phyloP scores from a whole-genome alignment of 495 filamentous ascomycete species.

The Penicillium bovifimosum region DNA sequence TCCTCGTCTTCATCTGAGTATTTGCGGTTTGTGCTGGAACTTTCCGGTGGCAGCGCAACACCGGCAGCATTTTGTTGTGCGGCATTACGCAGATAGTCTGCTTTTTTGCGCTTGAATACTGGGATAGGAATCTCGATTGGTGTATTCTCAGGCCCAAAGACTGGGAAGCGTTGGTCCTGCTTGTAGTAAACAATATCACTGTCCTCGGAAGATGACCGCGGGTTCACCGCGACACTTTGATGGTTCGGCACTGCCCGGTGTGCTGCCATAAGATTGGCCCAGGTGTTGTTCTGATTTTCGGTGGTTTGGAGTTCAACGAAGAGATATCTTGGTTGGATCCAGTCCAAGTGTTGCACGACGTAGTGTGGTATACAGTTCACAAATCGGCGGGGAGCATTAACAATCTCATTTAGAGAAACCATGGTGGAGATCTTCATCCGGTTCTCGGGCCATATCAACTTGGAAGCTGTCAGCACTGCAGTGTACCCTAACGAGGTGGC shows the following conservation, averaged over 20 bases:
- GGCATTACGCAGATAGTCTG: not conserved
- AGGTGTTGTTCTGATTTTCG: not conserved
- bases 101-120: slow-evolving; percentile 38
- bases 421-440: slow-evolving; percentile 51
- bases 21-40: slow-evolving; percentile 10
- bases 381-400: slow-evolving; percentile 67
- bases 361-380: slow-evolving; percentile 49
- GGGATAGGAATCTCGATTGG: slow-evolving; percentile 46
- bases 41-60: slow-evolving; percentile 1
- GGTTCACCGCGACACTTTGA: too few relatives aligned
- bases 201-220: not conserved
- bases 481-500: slow-evolving; percentile 55
- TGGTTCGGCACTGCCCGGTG: not conserved
- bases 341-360: slow-evolving; percentile 72
- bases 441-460: slow-evolving; percentile 57
- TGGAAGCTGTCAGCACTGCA: not conserved
- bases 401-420: slow-evolving; percentile 82
- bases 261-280: not conserved
- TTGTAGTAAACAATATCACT: slow-evolving; percentile 23
- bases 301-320: slow-evolving; percentile 50
- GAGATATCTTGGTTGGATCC: slow-evolving; percentile 89
- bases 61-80: not conserved
- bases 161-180: slow-evolving; percentile 51
- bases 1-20: not conserved
- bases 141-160: slow-evolving; percentile 29